A percentile compares a stretch with the other conserved stretches of the same genome.
phyloP scores from a whole-genome alignment of 192 early-diverging fungal species.

The Rhizophagus prolifer region DNA sequence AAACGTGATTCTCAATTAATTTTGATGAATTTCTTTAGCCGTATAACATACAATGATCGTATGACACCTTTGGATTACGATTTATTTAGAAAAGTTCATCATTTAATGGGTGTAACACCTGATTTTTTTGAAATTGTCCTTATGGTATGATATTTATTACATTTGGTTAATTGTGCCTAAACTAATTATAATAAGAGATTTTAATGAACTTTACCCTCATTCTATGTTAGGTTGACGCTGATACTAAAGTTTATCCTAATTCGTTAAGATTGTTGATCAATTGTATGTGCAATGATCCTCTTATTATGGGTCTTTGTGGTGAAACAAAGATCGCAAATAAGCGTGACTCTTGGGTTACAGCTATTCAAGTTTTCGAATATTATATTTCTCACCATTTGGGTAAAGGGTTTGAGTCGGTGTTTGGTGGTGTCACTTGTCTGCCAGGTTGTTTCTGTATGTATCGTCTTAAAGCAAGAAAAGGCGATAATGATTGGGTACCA shows the following conservation, averaged over 20 bases:
- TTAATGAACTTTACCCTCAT: not conserved
- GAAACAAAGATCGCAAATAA: conserved; percentile 98
- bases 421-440: conserved; percentile 97
- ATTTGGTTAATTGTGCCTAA: not conserved
- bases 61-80: conserved; percentile 96
- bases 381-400: conserved; percentile 96
- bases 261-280: conserved; percentile 82
- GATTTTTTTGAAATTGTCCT: conserved; percentile 81
- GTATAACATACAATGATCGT: conserved; percentile 78
- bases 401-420: conserved; percentile 44
- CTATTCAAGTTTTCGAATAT: conserved; percentile 98
- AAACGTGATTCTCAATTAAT: conserved; percentile 97
- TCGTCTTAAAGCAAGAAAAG: conserved; percentile 85
- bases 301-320: conserved; percentile 91
- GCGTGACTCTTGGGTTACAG: conserved; percentile 85
- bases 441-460: conserved; percentile 99
- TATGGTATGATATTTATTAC: conserved; percentile 61
- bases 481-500: conserved; percentile 74
- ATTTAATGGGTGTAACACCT: conserved; percentile 82
- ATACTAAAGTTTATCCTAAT: conserved; percentile 77
- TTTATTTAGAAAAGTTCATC: conserved; percentile 81
- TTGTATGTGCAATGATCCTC: conserved; percentile 90
- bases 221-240: conserved; percentile 73
- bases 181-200: conserved; percentile 2
- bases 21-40: conserved; percentile 92